Percentiles rank a stretch among this genome's conserved stretches.
Conservation (phyloP, 2,329 filamentous ascomycete species). For the Neofusicoccum sp. region DNA sequence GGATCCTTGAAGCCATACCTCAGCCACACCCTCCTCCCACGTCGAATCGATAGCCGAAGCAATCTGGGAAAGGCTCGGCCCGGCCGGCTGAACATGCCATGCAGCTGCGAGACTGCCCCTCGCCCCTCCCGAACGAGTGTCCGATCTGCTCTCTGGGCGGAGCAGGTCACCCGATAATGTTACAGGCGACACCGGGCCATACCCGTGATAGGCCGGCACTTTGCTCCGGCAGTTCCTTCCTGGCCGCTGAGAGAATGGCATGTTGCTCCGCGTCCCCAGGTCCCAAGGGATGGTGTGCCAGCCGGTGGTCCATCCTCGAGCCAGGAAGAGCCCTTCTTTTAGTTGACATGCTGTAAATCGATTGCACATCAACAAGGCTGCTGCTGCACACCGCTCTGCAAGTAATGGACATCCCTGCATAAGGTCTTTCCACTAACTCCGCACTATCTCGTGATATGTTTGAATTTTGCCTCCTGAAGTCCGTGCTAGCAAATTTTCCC, state of each 20-base stretch:
- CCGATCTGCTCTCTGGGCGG: slow-evolving; percentile 4
- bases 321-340: neutral
- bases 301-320: neutral
- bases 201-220: neutral
- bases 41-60: slow-evolving; percentile 2
- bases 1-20: neutral
- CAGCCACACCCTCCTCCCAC: neutral
- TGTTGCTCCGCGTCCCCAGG: neutral
- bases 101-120: neutral
- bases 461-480: neutral
- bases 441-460: slow-evolving; percentile 10
- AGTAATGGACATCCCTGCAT: slow-evolving; percentile 7
- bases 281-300: neutral
- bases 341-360: neutral
- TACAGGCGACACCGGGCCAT: neutral
- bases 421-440: slow-evolving; percentile 5
- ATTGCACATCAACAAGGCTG: slow-evolving; percentile 7
- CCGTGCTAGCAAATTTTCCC: slow-evolving; percentile 6
- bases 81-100: slow-evolving; percentile 11
- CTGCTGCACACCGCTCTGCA: slow-evolving; percentile 12
- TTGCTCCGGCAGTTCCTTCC: neutral
- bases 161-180: slow-evolving; percentile 6
- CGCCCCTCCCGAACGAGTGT: neutral
- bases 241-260: neutral
- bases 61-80: slow-evolving; percentile 14